Evolutionary conservation across 345 rosid genomes (phyloP), one percentile per base, ranked within the genome.

Genomic region (Eucalyptus sp.): DNA sequence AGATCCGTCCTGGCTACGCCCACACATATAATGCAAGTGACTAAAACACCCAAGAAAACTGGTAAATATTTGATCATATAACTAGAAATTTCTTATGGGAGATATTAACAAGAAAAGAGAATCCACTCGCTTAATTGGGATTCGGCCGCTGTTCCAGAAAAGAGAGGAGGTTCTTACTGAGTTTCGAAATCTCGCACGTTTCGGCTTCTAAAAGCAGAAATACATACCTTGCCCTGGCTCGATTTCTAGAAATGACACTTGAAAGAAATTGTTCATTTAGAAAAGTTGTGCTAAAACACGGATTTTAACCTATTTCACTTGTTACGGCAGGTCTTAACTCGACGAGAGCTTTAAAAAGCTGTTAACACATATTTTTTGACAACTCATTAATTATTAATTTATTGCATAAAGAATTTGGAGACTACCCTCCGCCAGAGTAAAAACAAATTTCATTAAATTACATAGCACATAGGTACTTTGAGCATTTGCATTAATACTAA

Each of bases 391-490:
- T 54, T 18, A 54, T 54, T 54, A 54, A 54, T 54, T 54, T 54
- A 20, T 20, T 54, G 11, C 60, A 2, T 54, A 20, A 54, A 54
- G 10, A 54, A 54, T 54, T 54, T 20, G 60, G 60, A 24, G 60
- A 54, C 5, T 54, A 7, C 25, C 10, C 58, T 54, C 5, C 0
- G 1, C 0, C 2, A 11, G 0, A 4, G 60, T 4, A 22, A 56
- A 56, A 8, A 22, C 0, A 22, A 22, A 54, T 22, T 8, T 56
- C 60, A 56, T 56, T 56, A 22, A 56, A 22, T 56, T 56, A 56
- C 27, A 56, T 22, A 56, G 27, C 60, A 52, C 2, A 3, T 54
- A 54, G 27, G 60, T 54, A 8, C 60, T 20, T 0, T 0, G 2
- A 54, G 25, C 27, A 54, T 22, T 54, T 54, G 60, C 27, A 4